Conservation (phyloP, 2,329 filamentous ascomycete species). For the Aspergillus brasiliensis region DNA sequence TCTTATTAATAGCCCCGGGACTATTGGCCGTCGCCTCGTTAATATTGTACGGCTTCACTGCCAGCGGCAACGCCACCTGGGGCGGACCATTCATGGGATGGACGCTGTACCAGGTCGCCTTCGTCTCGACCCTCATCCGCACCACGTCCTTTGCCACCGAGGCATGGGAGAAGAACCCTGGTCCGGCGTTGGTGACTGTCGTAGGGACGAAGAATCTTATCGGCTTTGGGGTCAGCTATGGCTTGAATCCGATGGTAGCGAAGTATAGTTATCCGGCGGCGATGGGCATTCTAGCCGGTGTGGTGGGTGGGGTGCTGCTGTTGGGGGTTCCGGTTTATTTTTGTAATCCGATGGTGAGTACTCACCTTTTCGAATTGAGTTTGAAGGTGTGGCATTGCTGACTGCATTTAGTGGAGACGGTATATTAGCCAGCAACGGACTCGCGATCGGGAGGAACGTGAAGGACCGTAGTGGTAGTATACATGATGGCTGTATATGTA, state of each 20-base stretch:
- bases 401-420: background rate
- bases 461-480: no score
- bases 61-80: constrained; percentile 27
- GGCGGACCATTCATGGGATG: constrained; percentile 33
- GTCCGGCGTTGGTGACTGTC: constrained; percentile 31
- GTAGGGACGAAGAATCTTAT: constrained; percentile 34
- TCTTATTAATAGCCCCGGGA: constrained; percentile 35
- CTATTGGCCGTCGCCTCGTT: constrained; percentile 34
- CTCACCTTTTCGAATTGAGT: background rate
- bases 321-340: constrained; percentile 29
- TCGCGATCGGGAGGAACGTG: background rate
- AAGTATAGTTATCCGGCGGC: constrained; percentile 27
- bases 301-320: constrained; percentile 23
- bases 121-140: constrained; percentile 31
- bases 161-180: constrained; percentile 37
- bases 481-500: no score
- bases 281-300: constrained; percentile 27
- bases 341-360: constrained; percentile 25
- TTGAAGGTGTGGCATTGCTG: background rate
- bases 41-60: constrained; percentile 36
- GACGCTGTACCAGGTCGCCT: constrained; percentile 26
- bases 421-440: background rate
- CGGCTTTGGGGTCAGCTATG: constrained; percentile 32
- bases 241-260: constrained; percentile 28
- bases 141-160: constrained; percentile 40